These are phyloP conservation scores for Solanum hybrid DNA, from an alignment of 305 asterid genomes.

Conservation along the genomic window DNA sequence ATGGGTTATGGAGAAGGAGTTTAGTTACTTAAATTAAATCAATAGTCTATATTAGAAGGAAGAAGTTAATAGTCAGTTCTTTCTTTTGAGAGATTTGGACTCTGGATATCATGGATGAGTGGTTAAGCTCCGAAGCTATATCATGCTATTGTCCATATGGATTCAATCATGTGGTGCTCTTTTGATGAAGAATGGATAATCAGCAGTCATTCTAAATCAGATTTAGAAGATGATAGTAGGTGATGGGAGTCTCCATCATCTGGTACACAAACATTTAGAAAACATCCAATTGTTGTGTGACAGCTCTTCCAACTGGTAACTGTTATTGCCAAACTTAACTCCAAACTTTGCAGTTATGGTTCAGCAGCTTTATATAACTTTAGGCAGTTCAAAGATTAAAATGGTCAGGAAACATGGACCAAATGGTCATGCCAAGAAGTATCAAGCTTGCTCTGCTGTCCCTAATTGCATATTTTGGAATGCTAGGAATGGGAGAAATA, in stretches of 20 bases:
- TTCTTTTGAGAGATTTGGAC: background rate
- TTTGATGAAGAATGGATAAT: background rate
- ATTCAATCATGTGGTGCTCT: background rate
- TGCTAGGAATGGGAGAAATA: background rate
- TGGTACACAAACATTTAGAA: background rate
- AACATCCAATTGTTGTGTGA: background rate
- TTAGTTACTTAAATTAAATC: background rate
- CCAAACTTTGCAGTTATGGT: background rate
- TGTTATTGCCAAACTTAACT: background rate
- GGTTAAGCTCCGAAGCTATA: background rate
- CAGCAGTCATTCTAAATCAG: background rate
- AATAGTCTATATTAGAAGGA: background rate
- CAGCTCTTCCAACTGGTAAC: background rate
- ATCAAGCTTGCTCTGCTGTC: background rate
- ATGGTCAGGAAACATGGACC: background rate
- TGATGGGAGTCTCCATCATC: background rate
- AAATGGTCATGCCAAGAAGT: background rate
- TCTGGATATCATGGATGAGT: background rate
- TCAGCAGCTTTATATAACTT: background rate
- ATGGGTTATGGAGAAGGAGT: background rate
- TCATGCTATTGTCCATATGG: background rate
- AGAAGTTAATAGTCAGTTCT: background rate
- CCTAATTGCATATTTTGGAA: background rate
- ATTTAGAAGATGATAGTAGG: background rate
- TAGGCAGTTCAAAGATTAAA: background rate